Conservation (phyloP, 2,329 filamentous ascomycete species). For the Xylariaceae sp. region DNA sequence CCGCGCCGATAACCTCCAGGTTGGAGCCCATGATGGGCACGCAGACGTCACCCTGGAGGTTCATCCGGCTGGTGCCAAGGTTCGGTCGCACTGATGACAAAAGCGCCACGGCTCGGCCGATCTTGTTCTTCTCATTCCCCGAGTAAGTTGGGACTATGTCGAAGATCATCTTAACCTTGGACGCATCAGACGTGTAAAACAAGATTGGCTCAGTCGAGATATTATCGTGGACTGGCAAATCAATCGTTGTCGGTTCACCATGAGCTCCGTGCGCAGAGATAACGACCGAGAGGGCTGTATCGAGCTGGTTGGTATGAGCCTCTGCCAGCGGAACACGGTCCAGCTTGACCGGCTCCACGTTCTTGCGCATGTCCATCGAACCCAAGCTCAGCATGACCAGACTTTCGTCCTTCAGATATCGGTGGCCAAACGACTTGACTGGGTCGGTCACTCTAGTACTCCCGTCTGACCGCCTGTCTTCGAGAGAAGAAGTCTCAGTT, state of each 20-base stretch:
- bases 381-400: constrained; percentile 90
- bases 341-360: constrained; percentile 72
- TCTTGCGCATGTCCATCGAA: constrained; percentile 88
- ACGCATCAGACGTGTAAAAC: constrained; percentile 72
- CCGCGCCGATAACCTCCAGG: constrained; percentile 84
- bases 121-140: constrained; percentile 78
- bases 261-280: constrained; percentile 79
- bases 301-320: constrained; percentile 87
- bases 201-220: constrained; percentile 90
- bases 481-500: constrained; percentile 55
- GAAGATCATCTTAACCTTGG: constrained; percentile 83
- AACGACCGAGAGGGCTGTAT: constrained; percentile 88
- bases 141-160: constrained; percentile 95
- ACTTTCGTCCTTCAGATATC: constrained; percentile 83
- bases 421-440: constrained; percentile 92
- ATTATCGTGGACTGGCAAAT: constrained; percentile 89
- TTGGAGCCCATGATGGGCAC: constrained; percentile 83
- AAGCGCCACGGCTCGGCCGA: constrained; percentile 83
- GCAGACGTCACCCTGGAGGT: constrained; percentile 83
- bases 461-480: constrained; percentile 51
- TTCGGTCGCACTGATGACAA: constrained; percentile 79
- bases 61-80: constrained; percentile 81
- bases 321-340: constrained; percentile 83
- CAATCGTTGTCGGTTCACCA: constrained; percentile 83
- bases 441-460: constrained; percentile 60